Conservation (phyloP, 257 asterid species). For the Gentiana dahurica region DNA sequence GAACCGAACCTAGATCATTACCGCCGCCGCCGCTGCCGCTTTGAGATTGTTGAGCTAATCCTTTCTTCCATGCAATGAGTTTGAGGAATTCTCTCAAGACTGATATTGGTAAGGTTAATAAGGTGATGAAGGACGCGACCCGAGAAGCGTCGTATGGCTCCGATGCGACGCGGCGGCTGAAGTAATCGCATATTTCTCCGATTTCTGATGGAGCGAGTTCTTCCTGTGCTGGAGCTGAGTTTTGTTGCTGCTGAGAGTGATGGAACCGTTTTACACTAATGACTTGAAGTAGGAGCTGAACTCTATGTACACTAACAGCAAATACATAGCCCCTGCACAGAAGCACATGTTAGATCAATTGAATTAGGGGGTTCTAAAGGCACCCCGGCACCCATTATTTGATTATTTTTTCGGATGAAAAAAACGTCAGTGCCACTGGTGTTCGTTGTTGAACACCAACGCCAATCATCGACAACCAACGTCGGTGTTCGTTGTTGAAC, state of each 20-base stretch:
- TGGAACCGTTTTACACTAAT: slow-evolving; percentile 88
- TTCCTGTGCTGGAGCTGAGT: slow-evolving; percentile 67
- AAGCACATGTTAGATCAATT: neutral
- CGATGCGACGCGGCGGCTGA: slow-evolving; percentile 99
- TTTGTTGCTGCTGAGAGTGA: slow-evolving; percentile 88
- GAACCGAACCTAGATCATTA: slow-evolving; percentile 64
- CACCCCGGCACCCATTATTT: no score
- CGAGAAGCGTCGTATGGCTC: slow-evolving; percentile 99
- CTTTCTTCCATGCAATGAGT: slow-evolving; percentile 99
- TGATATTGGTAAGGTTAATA: slow-evolving; percentile 84
- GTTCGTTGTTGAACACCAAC: no score
- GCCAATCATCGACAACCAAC: no score
- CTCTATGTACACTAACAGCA: slow-evolving; percentile 99
- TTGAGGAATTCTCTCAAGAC: slow-evolving; percentile 84
- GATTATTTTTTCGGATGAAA: no score
- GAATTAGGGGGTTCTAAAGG: no score
- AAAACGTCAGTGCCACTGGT: no score
- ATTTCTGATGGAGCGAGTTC: slow-evolving; percentile 92
- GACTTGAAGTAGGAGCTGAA: slow-evolving; percentile 98
- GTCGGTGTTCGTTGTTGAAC: no score
- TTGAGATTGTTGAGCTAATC: slow-evolving; percentile 70
- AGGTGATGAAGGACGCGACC: slow-evolving; percentile 94
- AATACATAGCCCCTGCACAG: slow-evolving; percentile 86
- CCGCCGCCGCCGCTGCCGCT: no score
- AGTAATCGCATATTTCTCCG: slow-evolving; percentile 93